phyloP scores from a whole-genome alignment of 371 early-diverging fungal species.

The Gilbertella persicaria region DNA sequence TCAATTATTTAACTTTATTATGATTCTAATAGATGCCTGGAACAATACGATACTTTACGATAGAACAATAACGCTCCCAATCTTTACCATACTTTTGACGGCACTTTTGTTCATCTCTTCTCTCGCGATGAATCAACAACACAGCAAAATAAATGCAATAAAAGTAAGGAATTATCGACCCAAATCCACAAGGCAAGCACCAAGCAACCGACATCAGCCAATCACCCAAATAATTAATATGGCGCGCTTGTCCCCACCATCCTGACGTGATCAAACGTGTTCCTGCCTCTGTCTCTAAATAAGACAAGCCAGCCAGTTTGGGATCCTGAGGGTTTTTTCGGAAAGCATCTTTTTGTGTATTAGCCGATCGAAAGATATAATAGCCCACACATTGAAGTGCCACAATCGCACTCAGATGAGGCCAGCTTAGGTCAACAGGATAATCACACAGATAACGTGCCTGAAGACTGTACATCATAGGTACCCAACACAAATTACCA shows the following conservation, averaged over 20 bases:
- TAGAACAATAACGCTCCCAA: conserved; percentile 88
- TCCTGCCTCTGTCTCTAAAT: conserved; percentile 79
- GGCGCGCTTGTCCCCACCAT: conserved; percentile 93
- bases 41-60: conserved; percentile 84
- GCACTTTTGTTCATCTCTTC: conserved; percentile 89
- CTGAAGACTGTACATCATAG: conserved; percentile 87
- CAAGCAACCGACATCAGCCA: conserved; percentile 87
- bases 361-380: conserved; percentile 86
- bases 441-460: conserved; percentile 80
- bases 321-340: conserved; percentile 73
- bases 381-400: conserved; percentile 68
- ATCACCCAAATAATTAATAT: conserved; percentile 93
- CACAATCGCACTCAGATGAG: conserved; percentile 47
- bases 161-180: conserved; percentile 85
- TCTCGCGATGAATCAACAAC: conserved; percentile 84
- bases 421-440: conserved; percentile 57
- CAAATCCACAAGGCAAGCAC: conserved; percentile 74
- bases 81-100: conserved; percentile 88
- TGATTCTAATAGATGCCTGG: conserved; percentile 64
- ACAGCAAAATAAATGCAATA: conserved; percentile 90
- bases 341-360: conserved; percentile 87
- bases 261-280: conserved; percentile 80
- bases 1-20: not conserved
- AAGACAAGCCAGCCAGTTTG: conserved; percentile 68
- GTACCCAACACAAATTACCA: conserved; percentile 91